Conservation (phyloP, 106 monocot species). For the Acanthochlamys bracteata region DNA sequence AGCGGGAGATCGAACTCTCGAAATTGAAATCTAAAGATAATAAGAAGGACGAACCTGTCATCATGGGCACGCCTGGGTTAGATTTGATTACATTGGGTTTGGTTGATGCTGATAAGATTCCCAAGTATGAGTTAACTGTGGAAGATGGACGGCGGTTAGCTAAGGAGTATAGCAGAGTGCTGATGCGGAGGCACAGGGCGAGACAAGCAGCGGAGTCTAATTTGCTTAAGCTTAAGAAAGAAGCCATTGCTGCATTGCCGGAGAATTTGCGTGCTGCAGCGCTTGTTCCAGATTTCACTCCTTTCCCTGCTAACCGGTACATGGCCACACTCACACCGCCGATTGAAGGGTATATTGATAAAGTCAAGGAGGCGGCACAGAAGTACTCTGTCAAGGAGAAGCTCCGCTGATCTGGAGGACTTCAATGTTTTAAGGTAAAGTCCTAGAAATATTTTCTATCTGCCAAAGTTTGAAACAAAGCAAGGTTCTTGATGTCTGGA, state of each 20-base stretch:
- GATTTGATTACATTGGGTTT: constrained; percentile 53
- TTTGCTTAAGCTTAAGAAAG: constrained; percentile 71
- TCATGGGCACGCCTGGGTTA: constrained; percentile 77
- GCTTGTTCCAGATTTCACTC: constrained; percentile 57
- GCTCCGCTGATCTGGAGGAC: constrained; percentile 32
- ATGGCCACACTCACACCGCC: constrained; percentile 82
- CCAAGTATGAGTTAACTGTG: constrained; percentile 66
- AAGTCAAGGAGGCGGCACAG: constrained; percentile 61
- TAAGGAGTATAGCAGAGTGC: constrained; percentile 77
- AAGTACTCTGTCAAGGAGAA: constrained; percentile 47
- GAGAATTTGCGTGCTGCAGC: constrained; percentile 64
- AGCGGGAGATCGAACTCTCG: constrained; percentile 51
- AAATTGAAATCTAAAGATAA: constrained; percentile 22
- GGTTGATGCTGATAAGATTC: constrained; percentile 64
- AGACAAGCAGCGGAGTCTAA: constrained; percentile 60
- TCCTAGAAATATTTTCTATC: neutral
- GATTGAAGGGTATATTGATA: constrained; percentile 69
- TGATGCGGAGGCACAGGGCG: constrained; percentile 73
- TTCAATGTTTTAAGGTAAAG: neutral
- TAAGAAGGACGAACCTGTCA: constrained; percentile 7
- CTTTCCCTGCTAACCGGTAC: constrained; percentile 54
- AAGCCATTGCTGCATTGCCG: constrained; percentile 80
- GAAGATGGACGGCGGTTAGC: constrained; percentile 86
- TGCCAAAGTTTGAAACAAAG: neutral
- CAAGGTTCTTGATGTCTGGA: neutral